Evolutionary conservation across 1,284 basidiomycete species (phyloP).

Genomic region (Ceraceosorus guamensis): DNA sequence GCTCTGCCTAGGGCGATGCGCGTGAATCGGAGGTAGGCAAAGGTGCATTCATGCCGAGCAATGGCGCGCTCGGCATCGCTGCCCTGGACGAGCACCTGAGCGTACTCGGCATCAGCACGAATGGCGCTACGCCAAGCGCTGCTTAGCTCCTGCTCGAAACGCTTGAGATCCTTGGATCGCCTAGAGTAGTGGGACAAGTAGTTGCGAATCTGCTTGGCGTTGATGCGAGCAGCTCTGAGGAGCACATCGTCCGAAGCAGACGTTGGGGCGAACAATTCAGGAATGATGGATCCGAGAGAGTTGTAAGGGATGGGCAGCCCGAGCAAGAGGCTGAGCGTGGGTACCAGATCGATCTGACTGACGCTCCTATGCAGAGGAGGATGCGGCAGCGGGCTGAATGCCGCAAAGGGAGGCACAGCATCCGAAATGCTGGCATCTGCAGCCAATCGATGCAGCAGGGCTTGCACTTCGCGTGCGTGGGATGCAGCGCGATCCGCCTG

Average conservation of each 20-base stretch:
- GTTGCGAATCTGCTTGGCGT: constrained; percentile 66
- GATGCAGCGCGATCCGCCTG: constrained; percentile 1
- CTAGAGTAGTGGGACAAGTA: constrained; percentile 71
- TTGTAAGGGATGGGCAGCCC: constrained; percentile 92
- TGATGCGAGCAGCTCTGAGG: constrained; percentile 63
- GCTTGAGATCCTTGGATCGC: constrained; percentile 59
- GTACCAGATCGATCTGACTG: constrained; percentile 90
- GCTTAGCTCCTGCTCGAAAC: constrained; percentile 40
- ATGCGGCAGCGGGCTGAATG: constrained; percentile 35
- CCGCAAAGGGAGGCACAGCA: constrained; percentile 10
- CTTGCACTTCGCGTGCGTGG: not conserved
- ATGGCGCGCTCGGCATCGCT: constrained; percentile 1
- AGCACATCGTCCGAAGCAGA: constrained; percentile 45
- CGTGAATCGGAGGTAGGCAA: constrained; percentile 54
- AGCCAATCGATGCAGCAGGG: too few species aligned
- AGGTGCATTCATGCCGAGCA: constrained; percentile 14
- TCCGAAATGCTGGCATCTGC: not conserved
- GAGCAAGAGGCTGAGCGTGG: constrained; percentile 80
- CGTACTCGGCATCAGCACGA: constrained; percentile 21
- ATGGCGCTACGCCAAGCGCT: constrained; percentile 22
- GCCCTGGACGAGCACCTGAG: constrained; percentile 9
- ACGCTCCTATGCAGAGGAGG: constrained; percentile 57
- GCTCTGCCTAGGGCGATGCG: constrained; percentile 65
- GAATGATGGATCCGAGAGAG: constrained; percentile 82
- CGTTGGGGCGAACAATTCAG: constrained; percentile 65